Conservation (phyloP, 1,284 basidiomycete species). For the Trametes versicolor region DNA sequence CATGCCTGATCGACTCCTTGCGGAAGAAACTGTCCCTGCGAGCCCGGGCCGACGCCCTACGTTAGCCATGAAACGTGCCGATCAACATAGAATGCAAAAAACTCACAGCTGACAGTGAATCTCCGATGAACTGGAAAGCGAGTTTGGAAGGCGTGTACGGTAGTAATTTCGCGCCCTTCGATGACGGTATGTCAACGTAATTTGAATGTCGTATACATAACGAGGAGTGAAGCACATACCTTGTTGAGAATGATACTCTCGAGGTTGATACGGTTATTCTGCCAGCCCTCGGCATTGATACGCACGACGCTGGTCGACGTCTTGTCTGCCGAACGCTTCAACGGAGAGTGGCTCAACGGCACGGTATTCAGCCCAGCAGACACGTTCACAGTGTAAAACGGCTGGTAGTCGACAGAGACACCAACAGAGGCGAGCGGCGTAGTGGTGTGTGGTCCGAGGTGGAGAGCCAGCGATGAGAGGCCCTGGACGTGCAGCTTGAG, state of each 20-base stretch:
- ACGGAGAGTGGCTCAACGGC: slow-evolving; percentile 42
- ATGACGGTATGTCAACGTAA: not conserved
- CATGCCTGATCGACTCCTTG: slow-evolving; percentile 66
- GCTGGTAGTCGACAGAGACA: slow-evolving; percentile 58
- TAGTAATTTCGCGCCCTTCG: slow-evolving; percentile 55
- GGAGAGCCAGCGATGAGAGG: slow-evolving; percentile 55
- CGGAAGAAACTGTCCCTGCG: slow-evolving; percentile 61
- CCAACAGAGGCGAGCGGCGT: slow-evolving; percentile 55
- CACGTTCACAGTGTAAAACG: slow-evolving; percentile 58
- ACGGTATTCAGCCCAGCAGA: slow-evolving; percentile 58
- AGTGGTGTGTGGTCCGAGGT: slow-evolving; percentile 61
- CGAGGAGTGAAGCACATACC: slow-evolving; percentile 41
- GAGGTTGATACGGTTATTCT: slow-evolving; percentile 65
- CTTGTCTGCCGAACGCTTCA: not conserved
- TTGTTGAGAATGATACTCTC: slow-evolving; percentile 56
- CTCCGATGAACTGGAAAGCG: slow-evolving; percentile 66
- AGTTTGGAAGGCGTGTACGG: slow-evolving; percentile 58
- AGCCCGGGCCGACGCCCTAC: slow-evolving; percentile 12
- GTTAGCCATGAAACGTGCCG: slow-evolving; percentile 9
- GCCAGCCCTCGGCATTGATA: slow-evolving; percentile 65
- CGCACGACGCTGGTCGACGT: slow-evolving; percentile 49
- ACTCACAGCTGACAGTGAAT: slow-evolving; percentile 63
- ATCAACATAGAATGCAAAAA: not conserved
- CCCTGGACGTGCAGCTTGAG: slow-evolving; percentile 60
- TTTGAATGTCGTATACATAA: not conserved